These are phyloP conservation scores for Myrmaecium sp. DNA, from an alignment of 2,329 filamentous ascomycete genomes.

Conservation along the genomic window DNA sequence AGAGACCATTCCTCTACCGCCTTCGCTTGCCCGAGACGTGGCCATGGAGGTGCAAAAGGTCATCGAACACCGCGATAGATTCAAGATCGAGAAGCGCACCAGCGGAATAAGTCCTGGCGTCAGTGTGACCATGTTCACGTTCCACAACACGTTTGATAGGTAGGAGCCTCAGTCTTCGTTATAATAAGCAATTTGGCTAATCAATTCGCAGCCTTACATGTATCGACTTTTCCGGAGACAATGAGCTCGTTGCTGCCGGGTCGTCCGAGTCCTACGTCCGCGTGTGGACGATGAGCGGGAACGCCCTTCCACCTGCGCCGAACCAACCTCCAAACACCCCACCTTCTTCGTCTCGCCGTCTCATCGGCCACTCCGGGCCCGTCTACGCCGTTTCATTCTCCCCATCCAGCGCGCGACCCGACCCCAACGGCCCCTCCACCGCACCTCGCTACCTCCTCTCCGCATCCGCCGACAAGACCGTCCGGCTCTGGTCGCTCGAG, in stretches of 20 bases:
- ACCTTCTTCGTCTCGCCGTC: constrained; percentile 49
- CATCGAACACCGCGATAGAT: constrained; percentile 80
- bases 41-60: constrained; percentile 89
- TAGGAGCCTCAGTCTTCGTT: constrained; percentile 25
- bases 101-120: constrained; percentile 69
- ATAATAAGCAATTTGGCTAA: constrained; percentile 8
- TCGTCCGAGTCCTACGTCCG: constrained; percentile 92
- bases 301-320: constrained; percentile 49
- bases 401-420: constrained; percentile 39
- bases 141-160: constrained; percentile 91
- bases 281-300: constrained; percentile 81
- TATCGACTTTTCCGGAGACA: constrained; percentile 88
- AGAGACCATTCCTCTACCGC: constrained; percentile 68
- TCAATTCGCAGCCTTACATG: constrained; percentile 52
- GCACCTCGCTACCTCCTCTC: constrained; percentile 68
- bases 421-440: constrained; percentile 33
- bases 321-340: constrained; percentile 9
- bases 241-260: constrained; percentile 70
- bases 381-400: constrained; percentile 86
- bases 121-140: constrained; percentile 94
- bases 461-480: constrained; percentile 68
- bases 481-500: constrained; percentile 86
- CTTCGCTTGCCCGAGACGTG: constrained; percentile 77
- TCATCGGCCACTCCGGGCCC: constrained; percentile 77
- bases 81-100: constrained; percentile 70